Evolutionary conservation across 2,329 filamentous ascomycete species (phyloP), one percentile per base, ranked within the genome.

Genomic region (Colletotrichum sp.): DNA sequence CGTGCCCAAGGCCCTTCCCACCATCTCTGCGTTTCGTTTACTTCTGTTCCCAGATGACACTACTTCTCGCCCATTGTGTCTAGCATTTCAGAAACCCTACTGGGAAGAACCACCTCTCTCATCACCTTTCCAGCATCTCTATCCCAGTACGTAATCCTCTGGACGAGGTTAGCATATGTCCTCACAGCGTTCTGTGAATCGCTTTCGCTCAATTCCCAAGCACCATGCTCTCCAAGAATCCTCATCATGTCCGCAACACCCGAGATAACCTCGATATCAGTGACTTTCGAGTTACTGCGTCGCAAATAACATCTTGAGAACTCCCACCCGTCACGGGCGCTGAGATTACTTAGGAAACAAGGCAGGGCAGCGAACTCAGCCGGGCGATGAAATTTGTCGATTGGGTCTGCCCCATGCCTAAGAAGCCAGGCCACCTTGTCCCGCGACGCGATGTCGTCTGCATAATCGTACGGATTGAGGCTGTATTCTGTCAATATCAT

Each of bases 251-350:
- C 39, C 5, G 39, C 39, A 5, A 44, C 19, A 11, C 39, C 8
- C 19, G 19, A 44, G 39, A 44, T 5, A 44, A n/a, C 39, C 39
- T n/a, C 5, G 39, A 44, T 0, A 9, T 44, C 39, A n/a, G 2
- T 9, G 19, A 19, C 39, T 44, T 44, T n/a, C 19, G 9, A 6
- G 5, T 44, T n/a, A 6, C 19, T 5, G 8, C 16, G 39, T 9
- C 3, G 36, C 7, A 39, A 19, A 39, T 39, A 39, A 3, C 6
- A 6, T 2, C 0, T 39, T 39, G 16, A 39, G 36, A 39, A 39
- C 4, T 39, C 36, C 8, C 16, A 2, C 36, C 7, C 7, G 0
- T 39, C 15, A 3, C 36, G 8, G 7, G 8, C 39, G 39, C 0
- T 44, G 16, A n/a, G 39, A n/a, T 5, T 11, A 44, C 0, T 0